A percentile compares a stretch with the other conserved stretches of the same genome.
Evolutionary conservation across 352 stramenopile species (phyloP).

Genomic region (Phytophthora chlamydospora): DNA sequence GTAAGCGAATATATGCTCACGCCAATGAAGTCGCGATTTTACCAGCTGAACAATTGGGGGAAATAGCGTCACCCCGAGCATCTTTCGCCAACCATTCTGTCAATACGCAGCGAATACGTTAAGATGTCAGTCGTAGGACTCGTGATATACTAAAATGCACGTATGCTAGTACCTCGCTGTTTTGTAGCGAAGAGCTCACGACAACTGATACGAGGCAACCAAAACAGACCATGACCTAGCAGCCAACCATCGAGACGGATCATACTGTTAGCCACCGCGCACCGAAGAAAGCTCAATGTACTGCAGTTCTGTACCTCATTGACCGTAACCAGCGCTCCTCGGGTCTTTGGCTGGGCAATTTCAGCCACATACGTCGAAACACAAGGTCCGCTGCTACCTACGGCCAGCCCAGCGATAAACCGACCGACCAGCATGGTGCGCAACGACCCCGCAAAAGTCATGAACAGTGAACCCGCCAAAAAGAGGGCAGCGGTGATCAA

Average conservation of each 20-base stretch:
- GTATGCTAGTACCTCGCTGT: conserved; percentile 29
- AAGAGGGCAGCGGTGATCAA: conserved; percentile 68
- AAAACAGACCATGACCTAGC: conserved; percentile 77
- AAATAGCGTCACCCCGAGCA: conserved; percentile 67
- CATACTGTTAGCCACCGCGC: too few species aligned
- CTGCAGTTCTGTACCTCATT: conserved; percentile 50
- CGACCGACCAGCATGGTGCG: conserved; percentile 59
- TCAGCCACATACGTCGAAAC: conserved; percentile 75
- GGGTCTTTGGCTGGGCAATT: conserved; percentile 60
- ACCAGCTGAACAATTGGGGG: conserved; percentile 71
- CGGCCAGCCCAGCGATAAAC: conserved; percentile 67
- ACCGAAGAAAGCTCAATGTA: too few species aligned
- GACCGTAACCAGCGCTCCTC: conserved; percentile 62
- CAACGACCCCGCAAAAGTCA: conserved; percentile 66
- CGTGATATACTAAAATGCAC: background rate
- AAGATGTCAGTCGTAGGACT: background rate
- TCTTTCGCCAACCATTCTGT: conserved; percentile 64
- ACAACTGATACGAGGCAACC: conserved; percentile 71
- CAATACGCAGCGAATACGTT: background rate
- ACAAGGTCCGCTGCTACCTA: conserved; percentile 68
- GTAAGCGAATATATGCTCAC: background rate
- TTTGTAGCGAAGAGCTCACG: conserved; percentile 49
- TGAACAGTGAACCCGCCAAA: conserved; percentile 62
- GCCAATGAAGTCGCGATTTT: background rate
- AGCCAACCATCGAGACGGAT: background rate